phyloP scores from a whole-genome alignment of 192 early-diverging fungal genomes.

The Helicostylum pulchrum region DNA sequence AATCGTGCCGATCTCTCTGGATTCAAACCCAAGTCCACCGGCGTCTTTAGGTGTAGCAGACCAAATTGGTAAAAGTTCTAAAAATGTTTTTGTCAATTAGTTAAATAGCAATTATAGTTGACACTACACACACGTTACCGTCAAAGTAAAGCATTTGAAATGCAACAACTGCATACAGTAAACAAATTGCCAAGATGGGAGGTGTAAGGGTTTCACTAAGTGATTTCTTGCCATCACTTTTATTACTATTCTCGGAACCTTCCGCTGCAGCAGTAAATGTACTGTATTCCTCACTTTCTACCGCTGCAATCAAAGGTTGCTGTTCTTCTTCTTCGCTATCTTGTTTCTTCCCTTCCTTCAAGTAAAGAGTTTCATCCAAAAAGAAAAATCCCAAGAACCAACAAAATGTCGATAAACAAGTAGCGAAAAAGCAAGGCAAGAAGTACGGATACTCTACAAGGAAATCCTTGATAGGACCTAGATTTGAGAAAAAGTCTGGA shows the following conservation, averaged over 20 bases:
- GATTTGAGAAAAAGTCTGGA: conserved; percentile 45
- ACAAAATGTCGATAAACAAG: conserved; percentile 50
- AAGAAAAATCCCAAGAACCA: conserved; percentile 50
- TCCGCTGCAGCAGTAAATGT: background rate
- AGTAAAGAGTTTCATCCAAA: conserved; percentile 53
- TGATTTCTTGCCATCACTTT: background rate
- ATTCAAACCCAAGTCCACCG: conserved; percentile 52
- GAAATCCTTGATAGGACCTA: conserved; percentile 33
- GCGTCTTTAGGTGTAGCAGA: conserved; percentile 19
- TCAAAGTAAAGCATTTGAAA: conserved; percentile 30
- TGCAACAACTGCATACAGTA: conserved; percentile 6
- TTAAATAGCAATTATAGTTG: background rate
- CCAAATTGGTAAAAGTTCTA: conserved; percentile 31
- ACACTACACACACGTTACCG: conserved; percentile 1
- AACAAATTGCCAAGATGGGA: conserved; percentile 16
- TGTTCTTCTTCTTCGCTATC: background rate
- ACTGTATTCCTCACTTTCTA: background rate
- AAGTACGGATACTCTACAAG: conserved; percentile 63
- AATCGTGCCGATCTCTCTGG: conserved; percentile 48
- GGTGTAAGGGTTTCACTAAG: conserved; percentile 20
- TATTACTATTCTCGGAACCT: background rate
- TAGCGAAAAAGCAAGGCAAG: conserved; percentile 65
- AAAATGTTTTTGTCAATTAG: background rate
- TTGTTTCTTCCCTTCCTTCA: background rate
- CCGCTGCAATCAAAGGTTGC: background rate